phyloP scores from a whole-genome alignment of 164 flowering plant species.

The Liriodendron chinense region DNA sequence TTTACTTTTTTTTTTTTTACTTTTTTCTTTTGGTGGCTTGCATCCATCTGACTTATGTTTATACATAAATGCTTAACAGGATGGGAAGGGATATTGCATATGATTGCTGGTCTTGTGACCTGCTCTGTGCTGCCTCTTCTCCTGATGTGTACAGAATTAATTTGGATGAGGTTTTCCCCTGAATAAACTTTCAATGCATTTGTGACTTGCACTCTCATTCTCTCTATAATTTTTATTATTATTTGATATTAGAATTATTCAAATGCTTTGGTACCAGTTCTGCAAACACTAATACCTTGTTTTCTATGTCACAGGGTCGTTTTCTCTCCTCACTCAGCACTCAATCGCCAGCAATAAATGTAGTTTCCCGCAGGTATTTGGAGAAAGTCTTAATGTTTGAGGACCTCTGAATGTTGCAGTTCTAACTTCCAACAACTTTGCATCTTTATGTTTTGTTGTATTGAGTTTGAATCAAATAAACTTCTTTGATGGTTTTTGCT shows the following conservation, averaged over 20 bases:
- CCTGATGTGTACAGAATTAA: constrained; percentile 91
- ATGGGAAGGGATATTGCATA: constrained; percentile 91
- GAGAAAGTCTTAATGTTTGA: neutral
- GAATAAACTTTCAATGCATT: neutral
- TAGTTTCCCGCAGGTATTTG: constrained; percentile 74
- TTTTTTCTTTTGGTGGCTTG: neutral
- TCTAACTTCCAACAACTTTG: neutral
- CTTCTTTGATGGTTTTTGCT: neutral
- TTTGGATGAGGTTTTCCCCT: constrained; percentile 71
- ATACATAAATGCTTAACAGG: constrained; percentile 35
- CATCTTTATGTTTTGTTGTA: neutral
- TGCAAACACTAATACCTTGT: constrained; percentile 8
- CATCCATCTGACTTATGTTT: neutral
- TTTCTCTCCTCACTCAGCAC: constrained; percentile 76
- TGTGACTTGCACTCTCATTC: neutral
- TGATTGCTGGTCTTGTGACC: constrained; percentile 92
- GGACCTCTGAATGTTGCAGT: neutral
- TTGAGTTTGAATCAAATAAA: neutral
- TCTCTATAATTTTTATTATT: neutral
- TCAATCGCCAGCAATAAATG: constrained; percentile 82
- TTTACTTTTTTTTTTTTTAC: neutral
- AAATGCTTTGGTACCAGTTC: no score
- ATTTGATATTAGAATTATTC: no score
- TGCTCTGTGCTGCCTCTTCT: constrained; percentile 98
- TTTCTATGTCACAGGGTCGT: constrained; percentile 57